A percentile compares a stretch with the other conserved stretches of the same genome.
Conservation (phyloP, 2,329 filamentous ascomycete species). For the Cladosporium sp. region DNA sequence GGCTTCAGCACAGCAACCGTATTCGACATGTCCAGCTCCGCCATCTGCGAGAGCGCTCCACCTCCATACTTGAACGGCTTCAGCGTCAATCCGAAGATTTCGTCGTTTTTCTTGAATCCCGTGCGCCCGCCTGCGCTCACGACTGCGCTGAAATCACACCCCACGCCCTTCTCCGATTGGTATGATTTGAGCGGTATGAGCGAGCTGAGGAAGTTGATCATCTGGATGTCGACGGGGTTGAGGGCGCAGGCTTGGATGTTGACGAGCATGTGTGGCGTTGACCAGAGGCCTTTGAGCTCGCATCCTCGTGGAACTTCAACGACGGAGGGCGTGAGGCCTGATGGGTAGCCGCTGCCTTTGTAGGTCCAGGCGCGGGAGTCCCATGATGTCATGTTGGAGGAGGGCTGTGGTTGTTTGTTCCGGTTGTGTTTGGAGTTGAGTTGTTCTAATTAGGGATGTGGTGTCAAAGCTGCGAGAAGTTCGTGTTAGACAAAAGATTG, state of each 20-base stretch:
- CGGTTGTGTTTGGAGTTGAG: background rate
- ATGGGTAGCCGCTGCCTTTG: conserved; percentile 34
- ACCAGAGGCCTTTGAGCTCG: conserved; percentile 23
- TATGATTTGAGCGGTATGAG: conserved; percentile 25
- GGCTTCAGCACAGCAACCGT: conserved; percentile 34
- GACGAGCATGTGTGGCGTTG: conserved; percentile 33
- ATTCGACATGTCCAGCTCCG: conserved; percentile 29
- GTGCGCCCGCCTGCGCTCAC: conserved; percentile 27
- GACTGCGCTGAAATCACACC: conserved; percentile 36
- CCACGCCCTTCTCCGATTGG: conserved; percentile 31
- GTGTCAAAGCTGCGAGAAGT: background rate
- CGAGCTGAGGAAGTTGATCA: conserved; percentile 37
- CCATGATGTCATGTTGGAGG: conserved; percentile 13
- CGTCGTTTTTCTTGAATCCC: conserved; percentile 33
- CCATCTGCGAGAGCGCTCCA: conserved; percentile 34
- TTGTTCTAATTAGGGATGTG: background rate
- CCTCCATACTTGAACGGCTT: conserved; percentile 28
- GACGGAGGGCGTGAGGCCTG: conserved; percentile 29
- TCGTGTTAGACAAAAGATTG: background rate
- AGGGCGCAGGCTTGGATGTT: conserved; percentile 36
- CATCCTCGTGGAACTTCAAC: conserved; percentile 25
- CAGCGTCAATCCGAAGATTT: conserved; percentile 37
- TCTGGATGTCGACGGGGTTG: conserved; percentile 40
- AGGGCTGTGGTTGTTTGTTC: background rate
- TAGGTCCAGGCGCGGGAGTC: conserved; percentile 36